Conservation (phyloP, 1,139 yeast genomes). For the Suhomyces kunorum region DNA sequence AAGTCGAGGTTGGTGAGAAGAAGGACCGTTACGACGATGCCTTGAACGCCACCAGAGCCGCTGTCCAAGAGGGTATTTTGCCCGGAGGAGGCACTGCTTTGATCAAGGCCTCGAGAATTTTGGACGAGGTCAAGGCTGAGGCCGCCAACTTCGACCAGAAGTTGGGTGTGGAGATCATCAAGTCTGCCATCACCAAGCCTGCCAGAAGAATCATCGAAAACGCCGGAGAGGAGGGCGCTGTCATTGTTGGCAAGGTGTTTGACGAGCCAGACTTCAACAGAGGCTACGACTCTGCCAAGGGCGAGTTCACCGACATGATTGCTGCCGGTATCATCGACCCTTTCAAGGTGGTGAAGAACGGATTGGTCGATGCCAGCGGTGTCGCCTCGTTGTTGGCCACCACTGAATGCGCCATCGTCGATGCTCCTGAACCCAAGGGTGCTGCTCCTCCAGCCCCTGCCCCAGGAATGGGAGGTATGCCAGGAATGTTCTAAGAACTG, state of each 20-base stretch:
- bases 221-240: constrained; percentile 99
- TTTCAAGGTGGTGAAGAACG: constrained; percentile 97
- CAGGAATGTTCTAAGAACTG: constrained; percentile 30
- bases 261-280: constrained; percentile 83
- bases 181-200: constrained; percentile 94
- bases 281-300: constrained; percentile 94
- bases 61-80: constrained; percentile 98
- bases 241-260: constrained; percentile 92
- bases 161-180: constrained; percentile 94
- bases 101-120: constrained; percentile 85
- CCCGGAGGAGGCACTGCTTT: constrained; percentile 99
- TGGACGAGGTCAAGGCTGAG: constrained; percentile 64
- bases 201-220: constrained; percentile 96
- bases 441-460: constrained; percentile 62
- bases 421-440: constrained; percentile 89
- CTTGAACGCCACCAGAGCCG: constrained; percentile 98
- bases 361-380: constrained; percentile 96
- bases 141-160: constrained; percentile 96
- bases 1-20: constrained; percentile 99
- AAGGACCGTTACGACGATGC: constrained; percentile 99
- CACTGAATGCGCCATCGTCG: constrained; percentile 98
- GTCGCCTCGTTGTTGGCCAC: constrained; percentile 98
- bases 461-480: constrained; percentile 45
- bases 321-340: constrained; percentile 99
- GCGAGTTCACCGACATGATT: constrained; percentile 95